These are phyloP conservation scores for Pharus latifolius DNA, from an alignment of 176 grass and related monocot genomes.

Conservation along the genomic window DNA sequence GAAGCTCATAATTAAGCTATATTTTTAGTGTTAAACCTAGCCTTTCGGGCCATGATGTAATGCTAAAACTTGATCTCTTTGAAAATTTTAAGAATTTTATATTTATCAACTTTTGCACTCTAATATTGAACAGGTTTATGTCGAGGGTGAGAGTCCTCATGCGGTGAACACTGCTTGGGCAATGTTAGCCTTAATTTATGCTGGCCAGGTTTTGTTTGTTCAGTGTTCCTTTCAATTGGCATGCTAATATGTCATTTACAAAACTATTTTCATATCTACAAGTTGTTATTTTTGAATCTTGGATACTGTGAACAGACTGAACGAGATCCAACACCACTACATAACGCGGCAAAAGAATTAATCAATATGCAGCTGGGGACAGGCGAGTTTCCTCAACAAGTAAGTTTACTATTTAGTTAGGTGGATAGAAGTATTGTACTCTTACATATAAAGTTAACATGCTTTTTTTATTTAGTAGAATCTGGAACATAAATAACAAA, in stretches of 20 bases:
- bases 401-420: background rate
- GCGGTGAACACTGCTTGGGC: constrained; percentile 46
- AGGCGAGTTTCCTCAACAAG: constrained; percentile 21
- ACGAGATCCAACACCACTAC: constrained; percentile 14
- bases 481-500: too few relatives aligned
- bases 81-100: background rate
- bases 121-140: constrained; percentile 23
- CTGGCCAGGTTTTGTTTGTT: constrained; percentile 34
- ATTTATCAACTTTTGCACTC: background rate
- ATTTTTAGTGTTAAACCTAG: too few relatives aligned
- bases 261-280: too few relatives aligned
- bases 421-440: too few relatives aligned
- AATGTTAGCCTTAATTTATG: constrained; percentile 41
- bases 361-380: constrained; percentile 2
- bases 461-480: too few relatives aligned
- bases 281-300: background rate
- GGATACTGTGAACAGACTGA: background rate
- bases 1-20: too few relatives aligned
- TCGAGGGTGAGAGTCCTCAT: constrained; percentile 26
- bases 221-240: background rate
- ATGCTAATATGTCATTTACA: too few relatives aligned
- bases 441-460: too few relatives aligned
- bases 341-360: background rate
- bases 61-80: background rate
- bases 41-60: too few relatives aligned